Conservation (phyloP, 129 eudicot genomes). For the Flaveria trinervia region DNA sequence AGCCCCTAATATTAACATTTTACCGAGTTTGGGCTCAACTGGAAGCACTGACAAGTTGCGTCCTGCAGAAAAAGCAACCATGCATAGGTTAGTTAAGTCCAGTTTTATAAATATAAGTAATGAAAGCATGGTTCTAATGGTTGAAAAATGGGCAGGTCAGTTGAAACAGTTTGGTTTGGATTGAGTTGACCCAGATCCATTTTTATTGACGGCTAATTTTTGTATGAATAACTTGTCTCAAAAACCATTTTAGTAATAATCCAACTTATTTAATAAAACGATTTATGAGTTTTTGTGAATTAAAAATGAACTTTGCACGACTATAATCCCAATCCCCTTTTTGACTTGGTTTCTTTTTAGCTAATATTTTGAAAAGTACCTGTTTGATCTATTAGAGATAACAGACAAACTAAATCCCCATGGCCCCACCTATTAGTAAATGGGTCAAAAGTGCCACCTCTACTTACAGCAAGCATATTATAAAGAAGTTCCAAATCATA, state of each 20-base stretch:
- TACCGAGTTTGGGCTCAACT: conserved; percentile 96
- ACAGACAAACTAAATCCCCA: background rate
- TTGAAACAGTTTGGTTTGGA: background rate
- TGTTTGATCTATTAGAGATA: background rate
- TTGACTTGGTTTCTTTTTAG: background rate
- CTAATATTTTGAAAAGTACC: background rate
- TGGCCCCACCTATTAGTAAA: background rate
- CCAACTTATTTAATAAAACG: background rate
- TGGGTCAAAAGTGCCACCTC: background rate
- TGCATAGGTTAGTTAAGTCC: background rate
- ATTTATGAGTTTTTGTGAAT: background rate
- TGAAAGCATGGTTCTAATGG: background rate
- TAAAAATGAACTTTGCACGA: background rate
- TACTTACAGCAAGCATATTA: background rate
- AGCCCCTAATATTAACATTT: conserved; percentile 88
- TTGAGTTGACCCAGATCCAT: background rate
- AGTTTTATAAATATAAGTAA: background rate
- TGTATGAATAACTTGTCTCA: too few species aligned
- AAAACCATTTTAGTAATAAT: background rate
- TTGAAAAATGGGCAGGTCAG: background rate
- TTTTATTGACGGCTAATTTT: background rate
- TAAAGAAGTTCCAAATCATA: background rate
- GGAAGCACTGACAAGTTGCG: conserved; percentile 86
- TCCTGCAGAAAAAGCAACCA: conserved; percentile 46
- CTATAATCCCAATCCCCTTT: background rate